Evolutionary conservation across 192 early-diverging fungal genomes (phyloP).

Genomic region (Mortierella antarctica): DNA sequence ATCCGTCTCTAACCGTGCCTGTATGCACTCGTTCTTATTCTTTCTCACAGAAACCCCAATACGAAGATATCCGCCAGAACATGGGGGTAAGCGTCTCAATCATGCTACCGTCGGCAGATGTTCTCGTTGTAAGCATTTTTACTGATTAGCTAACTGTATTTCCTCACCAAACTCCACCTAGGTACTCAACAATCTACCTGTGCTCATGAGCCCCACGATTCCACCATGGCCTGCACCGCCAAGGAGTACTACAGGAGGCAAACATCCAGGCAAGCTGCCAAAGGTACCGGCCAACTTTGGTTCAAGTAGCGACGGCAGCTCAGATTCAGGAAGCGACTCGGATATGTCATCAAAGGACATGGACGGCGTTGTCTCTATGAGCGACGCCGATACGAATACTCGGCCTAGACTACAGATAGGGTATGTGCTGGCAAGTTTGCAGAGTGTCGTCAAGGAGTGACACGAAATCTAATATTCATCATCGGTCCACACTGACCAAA

Average conservation of each 20-base stretch:
- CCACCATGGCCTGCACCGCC: constrained; percentile 24
- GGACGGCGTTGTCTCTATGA: constrained; percentile 14
- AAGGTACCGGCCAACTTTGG: constrained; percentile 12
- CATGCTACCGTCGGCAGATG: not conserved
- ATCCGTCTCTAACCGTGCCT: too few relatives aligned
- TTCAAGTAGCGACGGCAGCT: constrained; percentile 35
- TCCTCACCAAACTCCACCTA: not conserved
- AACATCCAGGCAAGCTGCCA: constrained; percentile 48
- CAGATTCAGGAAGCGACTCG: constrained; percentile 38
- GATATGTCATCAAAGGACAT: constrained; percentile 27
- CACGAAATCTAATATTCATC: too few relatives aligned
- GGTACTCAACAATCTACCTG: constrained; percentile 22
- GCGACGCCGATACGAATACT: constrained; percentile 16
- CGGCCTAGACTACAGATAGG: constrained; percentile 32
- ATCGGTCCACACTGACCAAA: too few relatives aligned
- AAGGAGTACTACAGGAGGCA: constrained; percentile 34
- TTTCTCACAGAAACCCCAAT: constrained; percentile 19
- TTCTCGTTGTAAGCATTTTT: too few relatives aligned
- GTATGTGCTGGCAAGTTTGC: constrained; percentile 1
- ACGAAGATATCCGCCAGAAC: constrained; percentile 28
- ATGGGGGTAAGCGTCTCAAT: constrained; percentile 17
- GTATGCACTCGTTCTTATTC: too few relatives aligned
- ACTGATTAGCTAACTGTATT: too few relatives aligned
- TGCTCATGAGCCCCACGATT: constrained; percentile 32
- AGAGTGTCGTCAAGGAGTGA: too few relatives aligned